Evolutionary conservation across 1,139 yeast species (phyloP), one percentile per base, ranked within the genome.

Genomic region (Sugiyamaella japonica): DNA sequence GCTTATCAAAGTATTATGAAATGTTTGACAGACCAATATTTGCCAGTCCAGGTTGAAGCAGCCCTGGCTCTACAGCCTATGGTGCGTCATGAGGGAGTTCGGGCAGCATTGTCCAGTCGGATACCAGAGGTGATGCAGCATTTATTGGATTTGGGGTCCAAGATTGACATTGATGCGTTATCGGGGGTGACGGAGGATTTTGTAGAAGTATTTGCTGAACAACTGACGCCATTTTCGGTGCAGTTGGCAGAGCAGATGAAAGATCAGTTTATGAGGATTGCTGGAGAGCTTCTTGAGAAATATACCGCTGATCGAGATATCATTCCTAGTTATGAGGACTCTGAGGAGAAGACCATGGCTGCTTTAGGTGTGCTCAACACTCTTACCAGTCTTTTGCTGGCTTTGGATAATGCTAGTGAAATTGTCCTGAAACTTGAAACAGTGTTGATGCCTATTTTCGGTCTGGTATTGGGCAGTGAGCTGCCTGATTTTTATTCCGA

Each of bases 101-200:
- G 82, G 64, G 84, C 82, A 48, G 85, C 87, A 1, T 72, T 93
- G 44, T 78, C 89, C 0, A 69, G 79, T 4, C 82, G 85, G 43
- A 86, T 93, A 54, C 81, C 93, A 34, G 88, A 88, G 42, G 84
- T 91, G 2, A 89, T 93, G 90, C 89, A 89, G 56, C 84, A 82
- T 62, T 74, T 93, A 55, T 75, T 93, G 62, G 82, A 81, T 28
- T 73, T 93, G 48, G 85, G 95, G 7, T 86, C 89, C 67, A 85
- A 85, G 60, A 82, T 91, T 59, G 99, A 93, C 64, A 85, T 86
- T 59, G 99, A 93, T 68, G 82, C 93, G 1, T 80, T 93, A 38
- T 83, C 96, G 15, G 88, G 86, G 37, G 97, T 93, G 13, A 89
- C 93, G 87, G 98, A 93, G 73, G 97, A 91, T 64, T 86, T 95